Percentiles rank a stretch among this genome's conserved stretches.
phyloP scores from a whole-genome alignment of 371 early-diverging fungal species.

The Ordospora pajunii region DNA sequence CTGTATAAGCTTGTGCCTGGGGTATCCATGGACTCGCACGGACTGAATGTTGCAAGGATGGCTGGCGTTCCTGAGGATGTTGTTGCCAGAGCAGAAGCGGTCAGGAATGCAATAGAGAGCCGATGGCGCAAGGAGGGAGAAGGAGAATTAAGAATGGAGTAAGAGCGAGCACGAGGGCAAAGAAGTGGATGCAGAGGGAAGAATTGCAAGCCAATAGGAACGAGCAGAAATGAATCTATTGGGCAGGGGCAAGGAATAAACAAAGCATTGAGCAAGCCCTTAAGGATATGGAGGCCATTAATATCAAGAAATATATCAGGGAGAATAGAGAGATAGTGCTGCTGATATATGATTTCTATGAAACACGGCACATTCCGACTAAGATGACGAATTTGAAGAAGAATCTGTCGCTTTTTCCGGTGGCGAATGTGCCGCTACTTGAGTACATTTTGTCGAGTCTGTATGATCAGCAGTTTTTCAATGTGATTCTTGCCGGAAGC shows the following conservation, averaged over 20 bases:
- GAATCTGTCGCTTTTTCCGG: slow-evolving; percentile 48
- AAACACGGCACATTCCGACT: slow-evolving; percentile 28
- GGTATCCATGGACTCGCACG: slow-evolving; percentile 70
- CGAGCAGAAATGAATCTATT: too few species aligned
- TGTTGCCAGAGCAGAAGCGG: slow-evolving; percentile 47
- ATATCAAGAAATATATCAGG: slow-evolving; percentile 11
- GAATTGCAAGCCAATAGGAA: too few species aligned
- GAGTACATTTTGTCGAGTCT: slow-evolving; percentile 44
- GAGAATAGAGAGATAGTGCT: slow-evolving; percentile 39
- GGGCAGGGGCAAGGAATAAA: too few species aligned
- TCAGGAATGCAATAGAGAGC: background rate
- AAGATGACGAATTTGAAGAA: slow-evolving; percentile 20
- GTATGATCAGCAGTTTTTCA: slow-evolving; percentile 17
- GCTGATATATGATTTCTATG: slow-evolving; percentile 50
- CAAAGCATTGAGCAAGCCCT: background rate
- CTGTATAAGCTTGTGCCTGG: slow-evolving; percentile 78
- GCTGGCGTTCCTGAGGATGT: slow-evolving; percentile 72
- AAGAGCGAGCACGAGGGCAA: background rate
- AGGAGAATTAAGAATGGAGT: background rate
- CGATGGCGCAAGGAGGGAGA: background rate
- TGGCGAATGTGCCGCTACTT: slow-evolving; percentile 47
- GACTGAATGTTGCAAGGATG: slow-evolving; percentile 85
- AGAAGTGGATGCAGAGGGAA: too few species aligned
- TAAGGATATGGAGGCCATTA: background rate
- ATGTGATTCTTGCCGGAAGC: slow-evolving; percentile 39